These are phyloP conservation scores for Candida oleophila DNA, from an alignment of 805 yeast genomes.

Conservation along the genomic window DNA sequence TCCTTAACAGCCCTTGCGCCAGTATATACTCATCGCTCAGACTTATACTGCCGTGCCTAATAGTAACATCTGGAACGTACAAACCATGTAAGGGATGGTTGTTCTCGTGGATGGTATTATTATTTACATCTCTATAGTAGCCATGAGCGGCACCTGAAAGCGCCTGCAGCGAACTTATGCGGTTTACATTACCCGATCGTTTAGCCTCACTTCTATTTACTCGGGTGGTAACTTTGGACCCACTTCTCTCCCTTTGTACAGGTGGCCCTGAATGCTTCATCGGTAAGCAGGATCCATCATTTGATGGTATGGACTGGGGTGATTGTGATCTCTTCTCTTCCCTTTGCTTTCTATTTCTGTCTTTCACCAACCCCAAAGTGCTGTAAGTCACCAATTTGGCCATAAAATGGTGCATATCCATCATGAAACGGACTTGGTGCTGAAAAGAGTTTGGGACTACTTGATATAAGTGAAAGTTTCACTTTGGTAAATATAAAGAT, in stretches of 20 bases:
- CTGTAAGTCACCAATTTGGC: slow-evolving; percentile 4
- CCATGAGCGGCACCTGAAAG: not conserved
- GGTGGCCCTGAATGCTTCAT: not conserved
- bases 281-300: not conserved
- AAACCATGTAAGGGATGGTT: not conserved
- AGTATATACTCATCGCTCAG: slow-evolving; percentile 6
- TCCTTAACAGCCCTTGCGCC: slow-evolving; percentile 2
- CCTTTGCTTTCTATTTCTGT: not conserved
- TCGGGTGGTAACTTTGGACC: not conserved
- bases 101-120: not conserved
- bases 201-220: not conserved
- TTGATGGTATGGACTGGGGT: not conserved
- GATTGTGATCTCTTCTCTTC: not conserved
- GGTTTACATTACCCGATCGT: slow-evolving; percentile 2
- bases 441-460: not conserved
- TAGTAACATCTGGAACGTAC: not conserved
- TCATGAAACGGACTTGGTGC: not conserved
- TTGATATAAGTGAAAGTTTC: not conserved
- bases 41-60: slow-evolving; percentile 2
- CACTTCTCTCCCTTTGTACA: not conserved
- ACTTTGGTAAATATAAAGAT: too few species aligned
- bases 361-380: slow-evolving; percentile 4
- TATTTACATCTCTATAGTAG: not conserved
- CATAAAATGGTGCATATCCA: slow-evolving; percentile 5
- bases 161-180: slow-evolving; percentile 5